phyloP scores from a whole-genome alignment of 2,329 filamentous ascomycete genomes.

The Botryotinia narcissicola region DNA sequence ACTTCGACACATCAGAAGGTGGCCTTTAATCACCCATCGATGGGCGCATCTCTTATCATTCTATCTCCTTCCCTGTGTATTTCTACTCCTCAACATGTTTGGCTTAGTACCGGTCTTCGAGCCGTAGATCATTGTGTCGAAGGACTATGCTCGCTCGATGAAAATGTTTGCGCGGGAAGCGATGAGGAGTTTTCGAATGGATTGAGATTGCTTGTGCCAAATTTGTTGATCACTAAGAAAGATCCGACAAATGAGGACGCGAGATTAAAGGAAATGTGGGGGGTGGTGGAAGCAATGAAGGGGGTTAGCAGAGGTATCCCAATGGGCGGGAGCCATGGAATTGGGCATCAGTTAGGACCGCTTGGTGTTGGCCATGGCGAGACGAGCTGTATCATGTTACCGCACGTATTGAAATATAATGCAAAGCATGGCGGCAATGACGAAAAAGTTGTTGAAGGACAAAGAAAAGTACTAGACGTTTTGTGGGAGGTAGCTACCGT shows the following conservation, averaged over 20 bases:
- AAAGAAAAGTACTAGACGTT: slow-evolving; percentile 29
- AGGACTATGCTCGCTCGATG: slow-evolving; percentile 46
- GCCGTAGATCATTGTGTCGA: slow-evolving; percentile 59
- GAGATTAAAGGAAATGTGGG: slow-evolving; percentile 38
- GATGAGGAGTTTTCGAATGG: slow-evolving; percentile 27
- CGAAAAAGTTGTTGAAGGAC: slow-evolving; percentile 23
- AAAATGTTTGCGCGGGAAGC: slow-evolving; percentile 22
- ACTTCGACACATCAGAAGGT: slow-evolving; percentile 29
- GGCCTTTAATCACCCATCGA: slow-evolving; percentile 37
- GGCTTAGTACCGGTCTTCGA: slow-evolving; percentile 57
- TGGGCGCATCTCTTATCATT: slow-evolving; percentile 52
- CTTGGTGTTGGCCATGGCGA: slow-evolving; percentile 57
- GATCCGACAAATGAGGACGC: slow-evolving; percentile 26
- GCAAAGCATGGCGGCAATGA: slow-evolving; percentile 23
- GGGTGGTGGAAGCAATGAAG: slow-evolving; percentile 52
- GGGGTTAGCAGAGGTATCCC: slow-evolving; percentile 44
- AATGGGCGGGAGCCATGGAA: slow-evolving; percentile 43
- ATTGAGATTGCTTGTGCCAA: slow-evolving; percentile 31
- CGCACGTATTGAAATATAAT: slow-evolving; percentile 57
- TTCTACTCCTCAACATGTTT: slow-evolving; percentile 52
- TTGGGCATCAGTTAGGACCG: slow-evolving; percentile 44
- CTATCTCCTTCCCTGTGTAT: slow-evolving; percentile 52
- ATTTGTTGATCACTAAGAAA: slow-evolving; percentile 30
- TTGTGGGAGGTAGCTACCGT: slow-evolving; percentile 30
- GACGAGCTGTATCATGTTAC: slow-evolving; percentile 55